phyloP scores from a whole-genome alignment of 202 grass and related monocot species.

The Schoenoplectus triqueter region DNA sequence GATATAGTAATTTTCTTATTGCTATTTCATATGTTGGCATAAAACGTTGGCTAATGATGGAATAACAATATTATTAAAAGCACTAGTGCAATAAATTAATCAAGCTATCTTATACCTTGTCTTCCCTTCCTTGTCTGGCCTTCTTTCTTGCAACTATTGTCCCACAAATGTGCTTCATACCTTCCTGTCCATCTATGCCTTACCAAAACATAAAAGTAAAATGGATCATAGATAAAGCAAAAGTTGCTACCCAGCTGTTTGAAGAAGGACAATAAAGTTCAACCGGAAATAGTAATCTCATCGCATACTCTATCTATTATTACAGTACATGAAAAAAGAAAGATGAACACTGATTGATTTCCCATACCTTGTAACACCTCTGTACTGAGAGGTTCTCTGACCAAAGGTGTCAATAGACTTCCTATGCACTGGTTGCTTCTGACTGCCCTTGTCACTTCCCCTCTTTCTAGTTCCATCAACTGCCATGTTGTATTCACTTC shows the following conservation, averaged over 20 bases:
- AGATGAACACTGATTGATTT: conserved; percentile 1
- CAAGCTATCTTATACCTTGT: conserved; percentile 61
- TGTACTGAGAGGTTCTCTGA: conserved; percentile 92
- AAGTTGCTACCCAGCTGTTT: conserved; percentile 35
- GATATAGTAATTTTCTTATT: conserved; percentile 9
- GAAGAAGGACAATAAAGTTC: background rate
- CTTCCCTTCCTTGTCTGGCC: conserved; percentile 95
- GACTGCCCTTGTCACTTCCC: conserved; percentile 53
- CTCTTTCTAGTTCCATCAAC: conserved; percentile 68
- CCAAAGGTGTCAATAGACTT: conserved; percentile 98
- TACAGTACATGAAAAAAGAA: conserved; percentile 9
- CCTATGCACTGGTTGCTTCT: conserved; percentile 91
- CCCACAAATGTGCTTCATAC: conserved; percentile 97
- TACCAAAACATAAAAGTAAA: conserved; percentile 12
- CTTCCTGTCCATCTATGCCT: conserved; percentile 99
- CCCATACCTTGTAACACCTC: conserved; percentile 88
- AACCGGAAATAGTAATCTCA: conserved; percentile 28
- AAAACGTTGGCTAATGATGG: background rate
- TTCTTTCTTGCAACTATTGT: conserved; percentile 99
- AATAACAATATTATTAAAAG: background rate
- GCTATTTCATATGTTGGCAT: background rate
- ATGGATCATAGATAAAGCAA: conserved; percentile 25
- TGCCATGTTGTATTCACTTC: conserved; percentile 48
- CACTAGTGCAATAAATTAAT: conserved; percentile 13
- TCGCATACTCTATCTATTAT: conserved; percentile 8